These are phyloP conservation scores for Apostasia shenzhenica DNA, from an alignment of 106 monocot genomes.

Conservation along the genomic window DNA sequence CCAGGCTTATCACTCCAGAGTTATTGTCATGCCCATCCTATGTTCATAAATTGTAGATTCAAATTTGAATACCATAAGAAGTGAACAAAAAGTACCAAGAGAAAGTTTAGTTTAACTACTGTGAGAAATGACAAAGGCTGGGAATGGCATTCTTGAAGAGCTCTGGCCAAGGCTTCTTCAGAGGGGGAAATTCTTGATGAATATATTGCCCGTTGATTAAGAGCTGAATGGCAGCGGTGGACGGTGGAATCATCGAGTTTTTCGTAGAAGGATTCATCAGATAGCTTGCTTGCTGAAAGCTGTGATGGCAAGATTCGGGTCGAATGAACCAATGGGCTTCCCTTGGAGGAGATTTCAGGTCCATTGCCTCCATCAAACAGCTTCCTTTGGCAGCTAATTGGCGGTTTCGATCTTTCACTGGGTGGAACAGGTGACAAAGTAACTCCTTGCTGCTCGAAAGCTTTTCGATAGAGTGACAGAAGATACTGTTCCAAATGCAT, in stretches of 20 bases:
- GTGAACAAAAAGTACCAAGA: not conserved
- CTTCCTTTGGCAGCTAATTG: conserved; percentile 14
- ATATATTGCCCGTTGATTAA: conserved; percentile 57
- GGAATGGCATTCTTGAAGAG: conserved; percentile 59
- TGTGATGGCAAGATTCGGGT: conserved; percentile 15
- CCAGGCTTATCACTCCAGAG: conserved; percentile 66
- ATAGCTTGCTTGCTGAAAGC: conserved; percentile 14
- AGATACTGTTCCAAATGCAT: conserved; percentile 64
- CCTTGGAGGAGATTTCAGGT: conserved; percentile 14
- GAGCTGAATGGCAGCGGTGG: conserved; percentile 59
- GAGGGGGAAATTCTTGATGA: conserved; percentile 55
- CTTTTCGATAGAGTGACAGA: conserved; percentile 50
- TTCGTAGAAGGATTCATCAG: conserved; percentile 21
- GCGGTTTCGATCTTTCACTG: conserved; percentile 13
- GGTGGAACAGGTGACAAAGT: conserved; percentile 22
- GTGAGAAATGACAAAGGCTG: conserved; percentile 71
- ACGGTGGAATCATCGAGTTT: conserved; percentile 23
- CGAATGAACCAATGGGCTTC: conserved; percentile 9
- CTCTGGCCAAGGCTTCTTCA: conserved; percentile 45
- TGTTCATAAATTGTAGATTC: conserved; percentile 2
- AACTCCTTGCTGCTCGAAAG: conserved; percentile 55
- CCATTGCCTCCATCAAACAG: conserved; percentile 16
- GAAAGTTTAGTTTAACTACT: conserved; percentile 24
- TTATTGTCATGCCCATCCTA: conserved; percentile 46
- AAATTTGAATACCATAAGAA: not conserved